Evolutionary conservation across 2,329 filamentous ascomycete species (phyloP).

Genomic region (Fonsecaea multimorphosa): DNA sequence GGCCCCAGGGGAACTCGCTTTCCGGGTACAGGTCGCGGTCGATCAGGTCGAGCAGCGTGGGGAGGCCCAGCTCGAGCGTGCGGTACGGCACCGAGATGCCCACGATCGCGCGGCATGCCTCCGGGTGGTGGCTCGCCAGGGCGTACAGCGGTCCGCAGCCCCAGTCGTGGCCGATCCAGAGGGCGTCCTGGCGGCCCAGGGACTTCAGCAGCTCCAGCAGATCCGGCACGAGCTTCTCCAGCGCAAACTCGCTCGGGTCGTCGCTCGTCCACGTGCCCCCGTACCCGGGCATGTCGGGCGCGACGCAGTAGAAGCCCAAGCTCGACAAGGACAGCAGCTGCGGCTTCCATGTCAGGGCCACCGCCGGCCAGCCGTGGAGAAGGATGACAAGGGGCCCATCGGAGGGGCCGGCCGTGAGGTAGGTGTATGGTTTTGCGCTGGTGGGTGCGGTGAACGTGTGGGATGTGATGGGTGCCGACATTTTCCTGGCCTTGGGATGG

Average conservation of each 20-base stretch:
- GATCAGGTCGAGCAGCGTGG: constrained; percentile 44
- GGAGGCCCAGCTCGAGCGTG: constrained; percentile 50
- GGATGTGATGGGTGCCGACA: constrained; percentile 14
- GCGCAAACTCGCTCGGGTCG: constrained; percentile 21
- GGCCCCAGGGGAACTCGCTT: constrained; percentile 45
- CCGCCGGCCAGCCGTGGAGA: constrained; percentile 59
- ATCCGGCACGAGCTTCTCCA: constrained; percentile 27
- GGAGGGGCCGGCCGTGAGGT: constrained; percentile 27
- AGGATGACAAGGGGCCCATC: constrained; percentile 42
- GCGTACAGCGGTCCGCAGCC: constrained; percentile 28
- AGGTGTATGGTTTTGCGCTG: constrained; percentile 25
- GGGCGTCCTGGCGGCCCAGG: constrained; percentile 26
- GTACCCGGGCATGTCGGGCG: constrained; percentile 50
- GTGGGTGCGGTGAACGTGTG: constrained; percentile 13
- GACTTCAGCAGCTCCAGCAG: constrained; percentile 26
- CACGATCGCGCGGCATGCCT: constrained; percentile 27
- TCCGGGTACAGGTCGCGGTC: constrained; percentile 56
- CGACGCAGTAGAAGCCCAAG: constrained; percentile 50
- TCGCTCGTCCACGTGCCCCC: constrained; percentile 36
- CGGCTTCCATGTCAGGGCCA: constrained; percentile 53
- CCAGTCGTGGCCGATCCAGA: constrained; percentile 41
- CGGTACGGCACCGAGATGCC: constrained; percentile 51
- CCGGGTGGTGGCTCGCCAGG: constrained; percentile 26
- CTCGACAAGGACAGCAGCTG: constrained; percentile 50
- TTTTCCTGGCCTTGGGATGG: background rate